Evolutionary conservation across 1,284 basidiomycete species (phyloP).

Genomic region (Ustilago sp.): DNA sequence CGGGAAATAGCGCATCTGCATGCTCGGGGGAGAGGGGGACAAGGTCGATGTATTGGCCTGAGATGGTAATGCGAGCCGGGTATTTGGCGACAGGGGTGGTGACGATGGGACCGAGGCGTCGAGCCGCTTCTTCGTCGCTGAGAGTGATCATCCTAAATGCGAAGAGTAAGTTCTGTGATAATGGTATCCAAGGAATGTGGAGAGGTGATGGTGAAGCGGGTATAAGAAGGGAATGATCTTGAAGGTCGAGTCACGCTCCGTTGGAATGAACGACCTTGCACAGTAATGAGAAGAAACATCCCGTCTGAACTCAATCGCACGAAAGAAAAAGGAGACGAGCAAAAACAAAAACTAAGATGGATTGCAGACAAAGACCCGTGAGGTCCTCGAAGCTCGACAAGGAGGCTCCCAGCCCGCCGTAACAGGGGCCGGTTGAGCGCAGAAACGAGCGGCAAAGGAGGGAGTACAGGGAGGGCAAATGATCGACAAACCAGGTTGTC

Average conservation of each 20-base stretch:
- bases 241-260: constrained; percentile 2
- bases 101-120: constrained; percentile 30
- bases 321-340: not conserved
- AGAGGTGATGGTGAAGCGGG: not conserved
- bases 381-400: too few species aligned
- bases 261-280: not conserved
- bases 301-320: not conserved
- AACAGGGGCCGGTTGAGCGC: too few species aligned
- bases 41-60: constrained; percentile 40
- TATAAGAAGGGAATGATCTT: not conserved
- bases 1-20: constrained; percentile 25
- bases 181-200: not conserved
- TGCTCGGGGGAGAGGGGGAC: constrained; percentile 22
- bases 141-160: constrained; percentile 15
- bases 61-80: constrained; percentile 24
- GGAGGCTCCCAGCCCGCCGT: too few species aligned
- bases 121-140: constrained; percentile 33
- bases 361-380: not conserved
- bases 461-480: too few species aligned
- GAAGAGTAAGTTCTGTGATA: not conserved
- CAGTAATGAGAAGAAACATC: not conserved
- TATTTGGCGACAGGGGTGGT: constrained; percentile 17
- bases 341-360: not conserved
- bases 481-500: too few species aligned
- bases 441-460: too few species aligned